Base-by-base conservation (phyloP, 495 filamentous ascomycete species). In the Hypoxylon lienhwacheense region DNA sequence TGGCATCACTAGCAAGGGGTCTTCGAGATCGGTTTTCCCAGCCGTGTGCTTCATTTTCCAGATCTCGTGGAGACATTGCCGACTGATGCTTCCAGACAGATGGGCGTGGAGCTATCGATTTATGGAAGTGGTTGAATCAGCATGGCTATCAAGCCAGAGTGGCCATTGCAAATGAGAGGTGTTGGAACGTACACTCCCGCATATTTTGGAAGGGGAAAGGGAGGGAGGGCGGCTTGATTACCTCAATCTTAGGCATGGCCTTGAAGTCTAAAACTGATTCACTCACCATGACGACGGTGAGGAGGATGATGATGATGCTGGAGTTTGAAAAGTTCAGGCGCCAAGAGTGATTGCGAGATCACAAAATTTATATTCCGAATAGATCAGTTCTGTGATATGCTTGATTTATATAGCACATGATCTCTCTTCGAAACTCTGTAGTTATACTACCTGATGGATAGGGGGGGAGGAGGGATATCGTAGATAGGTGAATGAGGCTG, bases 21-120 rank as follows among this genome's bases (percentile, higher is more conserved):
- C 88, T 41, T 85, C 77, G 0, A 91, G 69, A 11, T 69, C 53
- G 0, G 80, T 80, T 26, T 82, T 62, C 29, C 66, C 63, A 4
- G 53, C 51, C 5, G 68, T 69, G 39, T 80, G 82, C 67, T 84
- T 86, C 36, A 66, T 63, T 29, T 69, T 41, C 86, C 88, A 95
- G 59, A 93, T 81, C 31, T 89, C 81, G 63, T 92, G 86, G 1
- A 93, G 81, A 45, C 81, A 85, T 71, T 85, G 67, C 10, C 82
- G 81, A 65, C 82, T 86, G 69, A 93, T 91, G 66, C 86, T 90
- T 35, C 90, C 89, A 33, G 81, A 87, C 24, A 95, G 79, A 69
- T 93, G 89, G 50, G 89, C 89, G 57, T 95, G 90, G 12, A 95
- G 78, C 85, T 92, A 62, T 17, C 25, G 12, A 31, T 21, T 40